Evolutionary conservation across 176 grass and related monocot species (phyloP).

Genomic region (Pontederia crassipes): DNA sequence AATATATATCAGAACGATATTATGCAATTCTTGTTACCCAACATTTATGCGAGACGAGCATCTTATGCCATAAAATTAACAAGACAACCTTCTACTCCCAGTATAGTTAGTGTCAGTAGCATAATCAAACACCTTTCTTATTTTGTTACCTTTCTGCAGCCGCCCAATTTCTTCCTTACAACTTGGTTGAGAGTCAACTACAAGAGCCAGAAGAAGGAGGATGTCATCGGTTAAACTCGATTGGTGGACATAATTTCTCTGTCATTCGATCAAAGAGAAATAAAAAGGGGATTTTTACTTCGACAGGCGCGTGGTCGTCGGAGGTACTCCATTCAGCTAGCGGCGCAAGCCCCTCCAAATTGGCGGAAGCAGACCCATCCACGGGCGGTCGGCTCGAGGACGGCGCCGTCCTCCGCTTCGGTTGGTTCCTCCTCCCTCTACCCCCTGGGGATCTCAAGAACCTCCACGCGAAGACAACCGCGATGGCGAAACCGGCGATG

Average conservation of each 20-base stretch:
- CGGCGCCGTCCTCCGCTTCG: slow-evolving; percentile 39
- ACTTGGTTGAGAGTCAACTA: slow-evolving; percentile 43
- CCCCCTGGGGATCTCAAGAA: slow-evolving; percentile 40
- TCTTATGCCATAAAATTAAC: background rate
- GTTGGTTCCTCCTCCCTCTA: slow-evolving; percentile 23
- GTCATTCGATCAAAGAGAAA: background rate
- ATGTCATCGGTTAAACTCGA: background rate
- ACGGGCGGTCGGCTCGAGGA: slow-evolving; percentile 5
- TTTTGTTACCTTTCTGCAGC: slow-evolving; percentile 50
- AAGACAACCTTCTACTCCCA: background rate
- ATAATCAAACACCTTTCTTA: background rate
- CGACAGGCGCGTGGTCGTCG: slow-evolving; percentile 2
- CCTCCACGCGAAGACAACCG: slow-evolving; percentile 84
- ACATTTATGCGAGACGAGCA: too few species aligned
- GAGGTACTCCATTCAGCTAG: background rate
- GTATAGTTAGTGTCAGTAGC: background rate
- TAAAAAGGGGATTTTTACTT: background rate
- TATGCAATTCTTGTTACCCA: too few species aligned
- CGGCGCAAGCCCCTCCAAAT: background rate
- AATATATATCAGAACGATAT: too few species aligned
- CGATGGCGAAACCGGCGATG: slow-evolving; percentile 91
- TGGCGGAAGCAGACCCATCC: background rate
- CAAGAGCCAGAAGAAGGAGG: slow-evolving; percentile 7
- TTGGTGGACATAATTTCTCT: background rate
- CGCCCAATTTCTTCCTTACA: slow-evolving; percentile 54